Conservation (phyloP, 2,329 filamentous ascomycete species). For the Colletotrichum sp. region DNA sequence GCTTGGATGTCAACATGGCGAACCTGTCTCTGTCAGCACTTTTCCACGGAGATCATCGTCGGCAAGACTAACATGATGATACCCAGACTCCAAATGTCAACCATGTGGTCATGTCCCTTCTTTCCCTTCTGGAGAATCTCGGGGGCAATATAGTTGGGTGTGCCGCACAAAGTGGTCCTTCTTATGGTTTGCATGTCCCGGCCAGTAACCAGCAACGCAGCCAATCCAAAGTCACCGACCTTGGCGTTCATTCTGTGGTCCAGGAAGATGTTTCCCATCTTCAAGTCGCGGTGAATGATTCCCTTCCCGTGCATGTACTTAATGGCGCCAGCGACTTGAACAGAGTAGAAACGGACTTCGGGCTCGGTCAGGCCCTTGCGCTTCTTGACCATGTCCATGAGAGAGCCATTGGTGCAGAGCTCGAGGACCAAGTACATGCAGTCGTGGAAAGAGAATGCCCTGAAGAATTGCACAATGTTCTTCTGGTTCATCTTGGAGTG, state of each 20-base stretch:
- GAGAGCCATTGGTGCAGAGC: conserved; percentile 91
- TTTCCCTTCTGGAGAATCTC: conserved; percentile 95
- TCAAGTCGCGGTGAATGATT: conserved; percentile 95
- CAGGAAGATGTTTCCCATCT: conserved; percentile 97
- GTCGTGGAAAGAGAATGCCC: conserved; percentile 87
- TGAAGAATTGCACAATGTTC: conserved; percentile 94
- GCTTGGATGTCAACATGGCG: conserved; percentile 94
- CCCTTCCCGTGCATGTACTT: conserved; percentile 97
- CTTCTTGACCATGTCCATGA: conserved; percentile 97
- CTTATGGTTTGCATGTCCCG: conserved; percentile 85
- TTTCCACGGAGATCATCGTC: not conserved
- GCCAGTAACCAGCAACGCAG: conserved; percentile 88
- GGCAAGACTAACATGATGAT: conserved; percentile 79
- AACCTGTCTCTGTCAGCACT: conserved; percentile 62
- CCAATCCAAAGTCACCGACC: conserved; percentile 95
- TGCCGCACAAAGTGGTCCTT: conserved; percentile 93
- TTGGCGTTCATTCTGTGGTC: conserved; percentile 97
- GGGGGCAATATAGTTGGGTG: conserved; percentile 97
- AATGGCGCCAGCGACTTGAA: conserved; percentile 95
- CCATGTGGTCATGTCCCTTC: conserved; percentile 95
- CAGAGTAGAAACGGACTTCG: conserved; percentile 90
- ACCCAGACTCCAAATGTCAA: conserved; percentile 97
- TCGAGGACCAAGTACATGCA: conserved; percentile 95
- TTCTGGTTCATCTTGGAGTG: conserved; percentile 97
- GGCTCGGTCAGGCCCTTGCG: conserved; percentile 90